These are phyloP conservation scores for Cinchona pubescens DNA, from an alignment of 257 asterid species.

Conservation along the genomic window DNA sequence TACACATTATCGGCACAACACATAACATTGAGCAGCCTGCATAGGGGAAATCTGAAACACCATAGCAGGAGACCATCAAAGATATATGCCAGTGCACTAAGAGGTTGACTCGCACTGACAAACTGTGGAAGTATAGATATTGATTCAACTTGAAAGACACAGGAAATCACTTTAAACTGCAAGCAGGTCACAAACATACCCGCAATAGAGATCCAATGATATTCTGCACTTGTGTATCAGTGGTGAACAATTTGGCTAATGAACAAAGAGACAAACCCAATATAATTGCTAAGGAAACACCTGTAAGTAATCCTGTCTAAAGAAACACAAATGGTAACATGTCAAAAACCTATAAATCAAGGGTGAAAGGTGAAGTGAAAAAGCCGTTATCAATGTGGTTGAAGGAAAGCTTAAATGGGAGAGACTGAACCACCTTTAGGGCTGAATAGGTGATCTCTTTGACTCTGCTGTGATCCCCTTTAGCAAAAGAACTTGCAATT, in stretches of 20 bases:
- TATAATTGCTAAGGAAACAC: constrained; percentile 35
- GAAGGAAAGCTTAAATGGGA: neutral
- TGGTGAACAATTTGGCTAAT: constrained; percentile 37
- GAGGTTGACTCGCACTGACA: constrained; percentile 42
- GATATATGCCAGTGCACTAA: constrained; percentile 37
- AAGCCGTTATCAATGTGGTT: neutral
- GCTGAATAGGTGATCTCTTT: constrained; percentile 25
- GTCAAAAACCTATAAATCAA: neutral
- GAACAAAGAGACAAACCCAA: constrained; percentile 37
- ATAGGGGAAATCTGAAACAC: constrained; percentile 38
- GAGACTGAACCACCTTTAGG: constrained; percentile 24
- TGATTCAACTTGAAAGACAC: neutral
- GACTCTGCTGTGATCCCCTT: constrained; percentile 30
- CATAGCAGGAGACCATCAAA: constrained; percentile 40
- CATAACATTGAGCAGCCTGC: constrained; percentile 39
- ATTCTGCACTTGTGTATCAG: constrained; percentile 32
- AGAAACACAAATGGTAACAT: neutral
- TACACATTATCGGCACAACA: neutral
- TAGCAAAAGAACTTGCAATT: constrained; percentile 38
- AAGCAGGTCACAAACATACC: constrained; percentile 15
- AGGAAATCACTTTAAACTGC: neutral
- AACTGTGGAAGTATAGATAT: constrained; percentile 16
- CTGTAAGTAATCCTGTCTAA: constrained; percentile 39
- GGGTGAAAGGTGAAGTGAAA: neutral
- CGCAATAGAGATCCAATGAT: constrained; percentile 25